Percentiles rank a stretch among this genome's conserved stretches.
Evolutionary conservation across 495 filamentous ascomycete species (phyloP).

Genomic region (Penicillium samsonianum): DNA sequence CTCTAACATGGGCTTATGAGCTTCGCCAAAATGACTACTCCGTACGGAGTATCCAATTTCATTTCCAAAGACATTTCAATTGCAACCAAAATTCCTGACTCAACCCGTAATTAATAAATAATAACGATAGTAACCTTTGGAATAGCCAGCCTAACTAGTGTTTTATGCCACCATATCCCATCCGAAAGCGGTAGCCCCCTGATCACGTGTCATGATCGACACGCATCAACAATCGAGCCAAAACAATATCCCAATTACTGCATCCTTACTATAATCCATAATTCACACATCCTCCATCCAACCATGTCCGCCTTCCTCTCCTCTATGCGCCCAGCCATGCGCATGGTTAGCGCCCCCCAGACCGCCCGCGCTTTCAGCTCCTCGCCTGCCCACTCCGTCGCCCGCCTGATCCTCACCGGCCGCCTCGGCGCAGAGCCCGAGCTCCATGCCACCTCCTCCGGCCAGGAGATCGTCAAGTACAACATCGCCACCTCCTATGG

Average conservation of each 20-base stretch:
- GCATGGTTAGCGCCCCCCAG: constrained; percentile 36
- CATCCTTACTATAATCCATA: constrained; percentile 27
- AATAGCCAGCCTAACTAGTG: not conserved
- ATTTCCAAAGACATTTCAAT: not conserved
- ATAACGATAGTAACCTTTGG: not conserved
- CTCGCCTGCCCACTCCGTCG: constrained; percentile 47
- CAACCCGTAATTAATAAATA: not conserved
- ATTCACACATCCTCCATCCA: constrained; percentile 28
- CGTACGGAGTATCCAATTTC: not conserved
- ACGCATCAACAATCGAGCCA: not conserved
- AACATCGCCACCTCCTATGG: constrained; percentile 61
- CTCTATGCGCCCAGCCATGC: constrained; percentile 39
- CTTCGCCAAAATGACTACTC: not conserved
- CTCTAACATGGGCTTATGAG: not conserved
- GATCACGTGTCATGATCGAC: not conserved
- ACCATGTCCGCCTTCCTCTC: constrained; percentile 55
- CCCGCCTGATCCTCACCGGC: constrained; percentile 72
- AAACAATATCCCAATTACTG: not conserved
- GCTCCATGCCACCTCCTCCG: constrained; percentile 61
- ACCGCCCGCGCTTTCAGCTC: constrained; percentile 60
- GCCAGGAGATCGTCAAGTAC: constrained; percentile 69
- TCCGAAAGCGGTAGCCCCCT: not conserved
- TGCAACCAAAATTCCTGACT: not conserved
- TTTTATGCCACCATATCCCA: constrained; percentile 3
- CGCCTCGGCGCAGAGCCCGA: constrained; percentile 72